A percentile compares a stretch with the other conserved stretches of the same genome.
phyloP scores from a whole-genome alignment of 2,329 filamentous ascomycete species.

The Sclerotinia nivalis region DNA sequence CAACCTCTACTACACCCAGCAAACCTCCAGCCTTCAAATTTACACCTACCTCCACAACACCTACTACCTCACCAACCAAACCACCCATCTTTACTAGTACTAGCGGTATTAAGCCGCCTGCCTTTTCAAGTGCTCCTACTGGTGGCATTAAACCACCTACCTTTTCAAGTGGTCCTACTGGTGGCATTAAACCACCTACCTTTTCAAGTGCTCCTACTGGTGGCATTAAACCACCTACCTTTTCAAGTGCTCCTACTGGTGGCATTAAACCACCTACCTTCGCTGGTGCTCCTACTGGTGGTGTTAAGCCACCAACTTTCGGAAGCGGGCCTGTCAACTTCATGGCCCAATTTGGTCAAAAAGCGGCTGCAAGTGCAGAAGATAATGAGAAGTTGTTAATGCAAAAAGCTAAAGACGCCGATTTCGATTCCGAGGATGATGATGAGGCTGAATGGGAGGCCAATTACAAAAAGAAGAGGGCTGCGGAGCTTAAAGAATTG shows the following conservation, averaged over 20 bases:
- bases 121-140: conserved; percentile 5
- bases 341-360: conserved; percentile 34
- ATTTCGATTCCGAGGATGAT: conserved; percentile 40
- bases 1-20: conserved; percentile 15
- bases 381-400: conserved; percentile 33
- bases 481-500: conserved; percentile 30
- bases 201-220: conserved; percentile 14
- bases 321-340: conserved; percentile 32
- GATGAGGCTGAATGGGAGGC: conserved; percentile 35
- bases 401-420: conserved; percentile 37
- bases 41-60: conserved; percentile 6
- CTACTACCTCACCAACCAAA: conserved; percentile 25
- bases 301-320: conserved; percentile 35
- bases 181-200: conserved; percentile 8
- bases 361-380: conserved; percentile 30
- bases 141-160: conserved; percentile 6
- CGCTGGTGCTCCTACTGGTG: conserved; percentile 11
- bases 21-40: conserved; percentile 2
- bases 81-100: conserved; percentile 18
- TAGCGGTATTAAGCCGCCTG: conserved; percentile 15
- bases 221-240: conserved; percentile 29
- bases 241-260: conserved; percentile 2
- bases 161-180: conserved; percentile 5
- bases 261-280: conserved; percentile 13
- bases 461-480: conserved; percentile 31